Conservation (phyloP, 2,329 filamentous ascomycete species). For the Botrytis paeoniae region DNA sequence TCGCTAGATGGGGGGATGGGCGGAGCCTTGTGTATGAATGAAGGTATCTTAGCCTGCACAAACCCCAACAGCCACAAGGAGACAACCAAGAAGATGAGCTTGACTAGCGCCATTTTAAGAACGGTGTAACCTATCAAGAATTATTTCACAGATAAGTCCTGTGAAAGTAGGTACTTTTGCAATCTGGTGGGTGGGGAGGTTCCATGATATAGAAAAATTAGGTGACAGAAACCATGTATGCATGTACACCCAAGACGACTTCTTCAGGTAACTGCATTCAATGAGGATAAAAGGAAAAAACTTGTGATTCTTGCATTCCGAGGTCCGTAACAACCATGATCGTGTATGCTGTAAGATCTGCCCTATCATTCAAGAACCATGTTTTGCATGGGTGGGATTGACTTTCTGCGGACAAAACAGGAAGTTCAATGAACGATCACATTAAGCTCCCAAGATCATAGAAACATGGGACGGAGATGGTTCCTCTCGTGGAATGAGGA, state of each 20-base stretch:
- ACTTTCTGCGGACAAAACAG: constrained; percentile 1
- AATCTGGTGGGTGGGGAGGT: not conserved
- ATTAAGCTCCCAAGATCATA: constrained; percentile 1
- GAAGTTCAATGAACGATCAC: constrained; percentile 4
- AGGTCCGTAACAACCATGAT: not conserved
- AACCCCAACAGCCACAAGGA: constrained; percentile 7
- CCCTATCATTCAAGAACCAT: not conserved
- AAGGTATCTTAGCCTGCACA: constrained; percentile 7
- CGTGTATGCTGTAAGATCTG: not conserved
- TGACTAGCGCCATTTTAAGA: constrained; percentile 2
- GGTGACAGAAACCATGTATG: not conserved
- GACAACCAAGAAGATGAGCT: constrained; percentile 6
- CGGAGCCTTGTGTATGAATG: constrained; percentile 1
- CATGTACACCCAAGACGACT: not conserved
- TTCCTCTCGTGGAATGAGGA: not conserved
- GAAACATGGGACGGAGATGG: not conserved
- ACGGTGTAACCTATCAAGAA: not conserved
- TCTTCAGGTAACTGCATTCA: not conserved
- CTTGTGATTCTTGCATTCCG: constrained; percentile 3
- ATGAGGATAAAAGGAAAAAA: not conserved
- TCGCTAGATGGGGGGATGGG: not conserved
- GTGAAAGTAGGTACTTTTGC: not conserved
- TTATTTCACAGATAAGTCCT: not conserved
- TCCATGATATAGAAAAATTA: constrained; percentile 9
- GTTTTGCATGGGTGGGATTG: not conserved